Evolutionary conservation across 352 stramenopile genomes (phyloP).

Genomic region (Globisporangium cystogenes): DNA sequence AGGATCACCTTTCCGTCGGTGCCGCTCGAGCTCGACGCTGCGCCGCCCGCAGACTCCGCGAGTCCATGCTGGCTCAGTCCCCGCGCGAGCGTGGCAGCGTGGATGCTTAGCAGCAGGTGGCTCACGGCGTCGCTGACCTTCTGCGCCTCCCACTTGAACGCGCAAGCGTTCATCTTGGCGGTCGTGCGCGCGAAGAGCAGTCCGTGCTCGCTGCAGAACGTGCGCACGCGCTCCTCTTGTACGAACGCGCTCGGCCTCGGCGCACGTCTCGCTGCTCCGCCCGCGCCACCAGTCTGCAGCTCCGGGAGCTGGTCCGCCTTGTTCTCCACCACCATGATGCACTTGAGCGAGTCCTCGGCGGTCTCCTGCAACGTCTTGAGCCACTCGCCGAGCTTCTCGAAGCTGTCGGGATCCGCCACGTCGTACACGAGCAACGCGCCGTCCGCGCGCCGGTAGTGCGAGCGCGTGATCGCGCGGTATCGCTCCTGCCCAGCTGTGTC

Average conservation of each 20-base stretch:
- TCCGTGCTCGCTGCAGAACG: slow-evolving; percentile 49
- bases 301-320: slow-evolving; percentile 78
- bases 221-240: slow-evolving; percentile 29
- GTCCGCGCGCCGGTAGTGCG: slow-evolving; percentile 80
- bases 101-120: slow-evolving; percentile 54
- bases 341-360: slow-evolving; percentile 76
- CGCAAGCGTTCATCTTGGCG: slow-evolving; percentile 54
- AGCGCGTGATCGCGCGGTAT: slow-evolving; percentile 87
- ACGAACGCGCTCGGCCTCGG: slow-evolving; percentile 32
- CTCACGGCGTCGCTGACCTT: slow-evolving; percentile 46
- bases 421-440: slow-evolving; percentile 91
- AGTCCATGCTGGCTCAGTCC: slow-evolving; percentile 4
- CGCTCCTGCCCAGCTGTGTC: slow-evolving; percentile 87
- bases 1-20: slow-evolving; percentile 10
- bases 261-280: not conserved
- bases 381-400: slow-evolving; percentile 86
- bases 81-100: slow-evolving; percentile 32
- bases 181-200: slow-evolving; percentile 61
- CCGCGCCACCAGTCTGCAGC: not conserved
- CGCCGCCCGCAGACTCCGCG: not conserved
- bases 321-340: slow-evolving; percentile 89
- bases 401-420: slow-evolving; percentile 81
- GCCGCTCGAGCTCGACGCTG: not conserved
- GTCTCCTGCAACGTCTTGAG: slow-evolving; percentile 84
- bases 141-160: slow-evolving; percentile 55